Base-by-base conservation (phyloP, 768 basidiomycete genomes). In the Mycena epipterygia region DNA sequence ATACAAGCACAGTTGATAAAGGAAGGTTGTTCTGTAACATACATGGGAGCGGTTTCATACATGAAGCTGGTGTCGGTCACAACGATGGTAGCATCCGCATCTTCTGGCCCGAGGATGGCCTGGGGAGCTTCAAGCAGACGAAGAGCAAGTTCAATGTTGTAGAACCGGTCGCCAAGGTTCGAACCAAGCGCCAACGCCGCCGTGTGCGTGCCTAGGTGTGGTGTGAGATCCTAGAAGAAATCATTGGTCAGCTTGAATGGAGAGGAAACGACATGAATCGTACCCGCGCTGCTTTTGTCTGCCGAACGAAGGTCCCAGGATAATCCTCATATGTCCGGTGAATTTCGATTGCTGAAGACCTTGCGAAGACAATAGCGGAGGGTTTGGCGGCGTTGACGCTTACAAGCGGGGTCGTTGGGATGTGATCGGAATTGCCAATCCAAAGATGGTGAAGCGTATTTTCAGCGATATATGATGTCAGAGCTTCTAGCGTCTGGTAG, bases 11-110 rank as follows among this genome's bases (percentile, higher is more conserved):
- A 93, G 76, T 98, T 99, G 68, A 93, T 87, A 81, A 98, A 99
- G 39, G 85, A 82, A 16, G 92, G 93, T 78, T 99, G 98, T 66
- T 98, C 92, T 14, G 89, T 89, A 48, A 97, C 93, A 78, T 99
- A 99, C 98, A 99, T 99, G 0, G 98, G 95, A 14, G 91, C 86
- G 23, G 93, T 96, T 81, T 98, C 93, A 78, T 98, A 99, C 83
- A 98, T 78, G 81, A 96, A 94, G 77, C 95, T 96, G 1, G 95
- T 96, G 74, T 94, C 23, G 17, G 58, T 39, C 12, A 71, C 87
- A 25, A 91, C 79, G 32, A 97, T 84, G 19, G 76, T 76, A 2
- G 86, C 79, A 30, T 73, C 73, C 0, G 79, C 79, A 35, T 79
- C 70, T 16, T 69, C 70, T 0, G 77, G 48, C 35, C 73, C 74